Evolutionary conservation across 345 rosid genomes (phyloP).

Genomic region (Excoecaria agallocha): DNA sequence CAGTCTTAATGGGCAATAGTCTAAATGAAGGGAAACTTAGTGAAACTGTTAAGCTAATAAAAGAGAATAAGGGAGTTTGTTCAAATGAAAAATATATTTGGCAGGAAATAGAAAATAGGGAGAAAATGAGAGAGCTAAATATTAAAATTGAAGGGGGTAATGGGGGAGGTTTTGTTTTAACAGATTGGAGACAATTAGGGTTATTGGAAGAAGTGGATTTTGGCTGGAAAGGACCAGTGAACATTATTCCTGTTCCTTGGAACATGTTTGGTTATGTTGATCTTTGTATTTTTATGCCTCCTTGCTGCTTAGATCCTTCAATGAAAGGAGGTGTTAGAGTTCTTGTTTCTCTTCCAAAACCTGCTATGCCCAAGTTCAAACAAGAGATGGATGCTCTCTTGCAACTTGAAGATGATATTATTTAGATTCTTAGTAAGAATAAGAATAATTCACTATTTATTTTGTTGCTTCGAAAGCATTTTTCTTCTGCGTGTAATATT

Average conservation of each 20-base stretch:
- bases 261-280: conserved; percentile 40
- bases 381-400: conserved; percentile 40
- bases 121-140: conserved; percentile 28
- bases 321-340: conserved; percentile 54
- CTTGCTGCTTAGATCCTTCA: conserved; percentile 25
- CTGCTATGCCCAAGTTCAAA: conserved; percentile 43
- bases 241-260: conserved; percentile 48
- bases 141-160: conserved; percentile 25
- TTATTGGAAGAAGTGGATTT: conserved; percentile 45
- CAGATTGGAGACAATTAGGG: conserved; percentile 62
- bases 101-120: conserved; percentile 23
- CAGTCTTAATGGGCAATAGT: conserved; percentile 31
- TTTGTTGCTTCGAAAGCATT: no score
- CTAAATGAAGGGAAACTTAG: conserved; percentile 31
- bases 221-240: conserved; percentile 47
- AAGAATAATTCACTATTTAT: no score
- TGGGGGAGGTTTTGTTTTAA: conserved; percentile 40
- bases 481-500: no score
- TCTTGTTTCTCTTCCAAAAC: conserved; percentile 44
- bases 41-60: conserved; percentile 35
- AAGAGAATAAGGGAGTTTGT: conserved; percentile 36
- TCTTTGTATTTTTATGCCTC: conserved; percentile 47
- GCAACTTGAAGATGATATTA: no score
- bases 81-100: conserved; percentile 23
- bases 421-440: no score